Base-by-base conservation (phyloP, 495 filamentous ascomycete genomes). In the Penicillium chermesinum region DNA sequence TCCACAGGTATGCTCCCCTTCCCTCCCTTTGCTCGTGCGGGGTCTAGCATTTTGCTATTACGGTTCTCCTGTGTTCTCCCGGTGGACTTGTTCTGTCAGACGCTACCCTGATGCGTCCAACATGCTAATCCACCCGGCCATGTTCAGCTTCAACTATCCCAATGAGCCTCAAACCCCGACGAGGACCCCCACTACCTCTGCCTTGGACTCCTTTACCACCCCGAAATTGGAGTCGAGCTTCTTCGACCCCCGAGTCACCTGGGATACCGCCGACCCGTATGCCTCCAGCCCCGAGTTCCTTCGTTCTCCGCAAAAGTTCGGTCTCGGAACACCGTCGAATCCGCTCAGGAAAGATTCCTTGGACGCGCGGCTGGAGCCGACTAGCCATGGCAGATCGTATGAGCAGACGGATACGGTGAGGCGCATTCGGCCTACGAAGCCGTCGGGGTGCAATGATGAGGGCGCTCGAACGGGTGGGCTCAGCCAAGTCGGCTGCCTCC, bases 131-230 rank as follows among this genome's bases (percentile, higher is more conserved):
- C 56, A 69, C 41, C 59, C 67, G 10, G 46, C 61, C 56, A 58
- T 62, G 41, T 71, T 65, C 57, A 88, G 85, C 78, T 87, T 87
- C 81, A 85, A 76, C 77, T 82, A 84, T 75, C 78, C 81, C 66
- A 81, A 81, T 77, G 81, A 85, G 73, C 85, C 86, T 63, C 84
- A 83, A 45, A 89, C 86, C 47, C 86, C 86, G 17, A 85, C 81
- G 59, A 82, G 80, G 66, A 89, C 85, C 35, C 85, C 86, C 51
- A 86, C 76, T 18, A 83, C 83, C 38, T 60, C 76, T 46, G 66
- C 71, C 32, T 84, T 87, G 38, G 79, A 79, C 55, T 68, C 78
- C 44, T 85, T 88, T 62, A 78, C 83, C 49, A 88, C 85, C 12
- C 84, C 85, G 15, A 85, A 82, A 61, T 71, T 76, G 55, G 74